Conservation (phyloP, 176 grass and related monocot genomes). For the Puya raimondii region DNA sequence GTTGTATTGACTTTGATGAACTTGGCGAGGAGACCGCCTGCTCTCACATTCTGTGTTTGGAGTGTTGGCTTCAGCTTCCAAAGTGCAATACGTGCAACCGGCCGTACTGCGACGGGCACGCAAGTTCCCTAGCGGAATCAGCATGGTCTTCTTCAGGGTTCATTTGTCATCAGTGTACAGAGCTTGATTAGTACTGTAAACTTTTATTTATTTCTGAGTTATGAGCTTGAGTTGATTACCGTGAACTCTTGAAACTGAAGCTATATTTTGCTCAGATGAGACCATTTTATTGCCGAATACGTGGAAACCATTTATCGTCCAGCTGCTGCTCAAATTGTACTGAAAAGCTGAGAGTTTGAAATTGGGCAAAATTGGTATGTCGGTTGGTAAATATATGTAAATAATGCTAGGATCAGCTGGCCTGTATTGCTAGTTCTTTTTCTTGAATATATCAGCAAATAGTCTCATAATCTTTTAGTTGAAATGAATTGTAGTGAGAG, state of each 20-base stretch:
- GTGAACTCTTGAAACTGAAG: neutral
- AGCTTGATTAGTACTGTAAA: conserved; percentile 26
- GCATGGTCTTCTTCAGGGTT: conserved; percentile 28
- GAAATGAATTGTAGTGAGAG: neutral
- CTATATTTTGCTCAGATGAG: neutral
- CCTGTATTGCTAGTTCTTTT: neutral
- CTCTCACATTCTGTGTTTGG: conserved; percentile 61
- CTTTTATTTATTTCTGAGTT: conserved; percentile 21
- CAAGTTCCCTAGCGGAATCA: conserved; percentile 23
- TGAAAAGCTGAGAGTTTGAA: too few relatives aligned
- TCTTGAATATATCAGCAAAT: neutral
- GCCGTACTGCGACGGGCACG: conserved; percentile 61
- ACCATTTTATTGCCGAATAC: neutral
- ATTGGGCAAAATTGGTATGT: neutral
- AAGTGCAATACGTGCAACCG: conserved; percentile 79
- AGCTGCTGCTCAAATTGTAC: too few relatives aligned
- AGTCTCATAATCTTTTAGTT: neutral
- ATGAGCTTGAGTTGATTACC: neutral
- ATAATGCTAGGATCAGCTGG: neutral
- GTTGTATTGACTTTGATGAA: conserved; percentile 41
- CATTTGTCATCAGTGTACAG: conserved; percentile 49
- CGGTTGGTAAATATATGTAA: neutral
- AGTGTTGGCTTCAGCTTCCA: conserved; percentile 67
- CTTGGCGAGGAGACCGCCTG: conserved; percentile 32
- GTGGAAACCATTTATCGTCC: too few relatives aligned